These are phyloP conservation scores for Nakazawaea ernobii DNA, from an alignment of 805 yeast genomes.

Conservation along the genomic window DNA sequence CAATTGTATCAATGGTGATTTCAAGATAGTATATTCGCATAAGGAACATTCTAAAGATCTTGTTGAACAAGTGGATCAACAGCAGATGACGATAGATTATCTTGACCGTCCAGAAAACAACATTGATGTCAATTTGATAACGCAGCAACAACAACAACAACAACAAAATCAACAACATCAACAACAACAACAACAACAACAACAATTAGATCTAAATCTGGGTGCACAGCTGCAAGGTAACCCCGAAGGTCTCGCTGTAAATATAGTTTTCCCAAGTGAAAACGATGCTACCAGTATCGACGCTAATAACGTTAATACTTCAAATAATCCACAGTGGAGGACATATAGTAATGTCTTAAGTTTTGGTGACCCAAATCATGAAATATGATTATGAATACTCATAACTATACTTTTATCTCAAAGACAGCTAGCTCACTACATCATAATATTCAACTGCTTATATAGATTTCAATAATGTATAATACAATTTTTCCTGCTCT, in stretches of 20 bases:
- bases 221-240: not conserved
- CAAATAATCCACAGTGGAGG: conserved; percentile 2
- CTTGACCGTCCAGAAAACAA: not conserved
- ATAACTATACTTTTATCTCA: too few relatives aligned
- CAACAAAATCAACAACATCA: not conserved
- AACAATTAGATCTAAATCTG: not conserved
- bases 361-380: not conserved
- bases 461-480: too few relatives aligned
- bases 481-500: not conserved
- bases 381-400: not conserved
- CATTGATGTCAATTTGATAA: conserved; percentile 1
- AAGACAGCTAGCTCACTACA: too few relatives aligned
- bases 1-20: conserved; percentile 9
- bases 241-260: not conserved
- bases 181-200: not conserved
- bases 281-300: too few relatives aligned
- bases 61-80: not conserved
- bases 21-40: conserved; percentile 9
- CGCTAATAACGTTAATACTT: too few relatives aligned
- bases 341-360: conserved; percentile 1
- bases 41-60: conserved; percentile 4
- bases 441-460: too few relatives aligned
- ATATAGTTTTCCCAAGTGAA: not conserved
- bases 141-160: conserved; percentile 2
- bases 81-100: not conserved